phyloP scores from a whole-genome alignment of 306 rosid species.

The Glycine latifolia region DNA sequence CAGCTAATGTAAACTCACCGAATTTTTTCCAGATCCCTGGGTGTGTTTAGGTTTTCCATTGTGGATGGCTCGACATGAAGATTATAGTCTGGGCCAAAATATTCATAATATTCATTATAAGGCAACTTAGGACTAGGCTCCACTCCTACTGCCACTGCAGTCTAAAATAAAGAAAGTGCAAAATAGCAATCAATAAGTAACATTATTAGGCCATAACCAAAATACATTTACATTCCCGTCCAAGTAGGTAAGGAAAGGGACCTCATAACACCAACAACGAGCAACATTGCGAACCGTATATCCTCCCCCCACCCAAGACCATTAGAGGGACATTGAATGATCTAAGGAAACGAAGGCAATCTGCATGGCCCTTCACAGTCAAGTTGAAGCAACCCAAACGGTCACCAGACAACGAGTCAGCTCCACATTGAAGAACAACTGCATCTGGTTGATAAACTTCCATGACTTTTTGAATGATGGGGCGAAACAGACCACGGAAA shows the following conservation, averaged over 20 bases:
- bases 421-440: conserved; percentile 95
- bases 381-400: conserved; percentile 92
- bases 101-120: conserved; percentile 84
- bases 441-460: conserved; percentile 85
- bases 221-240: conserved; percentile 9
- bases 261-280: conserved; percentile 98
- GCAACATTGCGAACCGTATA: conserved; percentile 89
- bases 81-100: conserved; percentile 88
- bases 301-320: conserved; percentile 98
- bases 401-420: conserved; percentile 86
- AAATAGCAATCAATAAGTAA: conserved; percentile 29
- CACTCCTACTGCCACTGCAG: conserved; percentile 93
- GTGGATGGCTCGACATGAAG: conserved; percentile 72
- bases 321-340: conserved; percentile 87
- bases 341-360: conserved; percentile 82
- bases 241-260: conserved; percentile 45
- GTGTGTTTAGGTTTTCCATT: conserved; percentile 76
- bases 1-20: conserved; percentile 57
- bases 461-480: conserved; percentile 81
- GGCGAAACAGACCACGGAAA: conserved; percentile 78
- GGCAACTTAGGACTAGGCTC: conserved; percentile 88
- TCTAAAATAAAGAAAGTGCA: conserved; percentile 59
- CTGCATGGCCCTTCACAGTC: conserved; percentile 94
- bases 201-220: conserved; percentile 9
- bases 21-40: conserved; percentile 78